These are phyloP conservation scores for Podochytrium sp. DNA, from an alignment of 192 early-diverging fungal species.

Conservation along the genomic window DNA sequence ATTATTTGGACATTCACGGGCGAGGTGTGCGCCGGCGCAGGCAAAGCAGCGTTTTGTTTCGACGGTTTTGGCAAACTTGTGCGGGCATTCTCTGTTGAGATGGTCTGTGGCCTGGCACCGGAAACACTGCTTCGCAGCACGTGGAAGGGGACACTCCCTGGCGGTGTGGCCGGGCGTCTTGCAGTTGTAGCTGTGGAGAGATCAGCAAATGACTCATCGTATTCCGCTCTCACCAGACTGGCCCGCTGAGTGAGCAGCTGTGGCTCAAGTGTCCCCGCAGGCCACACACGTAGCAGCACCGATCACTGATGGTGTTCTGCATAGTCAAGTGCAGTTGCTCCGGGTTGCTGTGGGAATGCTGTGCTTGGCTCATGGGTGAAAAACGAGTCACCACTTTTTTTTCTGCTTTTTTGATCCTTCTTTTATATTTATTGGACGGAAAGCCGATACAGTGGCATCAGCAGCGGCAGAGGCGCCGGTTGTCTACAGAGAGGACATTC, in stretches of 20 bases:
- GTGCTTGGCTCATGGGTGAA: not conserved
- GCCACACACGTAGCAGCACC: constrained; percentile 3
- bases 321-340: not conserved
- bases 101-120: not conserved
- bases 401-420: not conserved
- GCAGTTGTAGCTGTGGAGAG: constrained; percentile 1
- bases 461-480: constrained; percentile 36
- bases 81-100: not conserved
- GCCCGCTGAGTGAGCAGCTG: not conserved
- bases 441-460: not conserved
- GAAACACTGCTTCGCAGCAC: not conserved
- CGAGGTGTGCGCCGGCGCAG: not conserved
- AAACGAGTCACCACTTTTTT: not conserved
- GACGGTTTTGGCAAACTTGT: not conserved
- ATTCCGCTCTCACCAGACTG: not conserved
- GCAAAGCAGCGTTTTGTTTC: not conserved
- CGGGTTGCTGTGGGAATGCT: not conserved
- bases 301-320: not conserved
- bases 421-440: not conserved
- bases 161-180: not conserved
- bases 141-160: not conserved
- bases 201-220: not conserved
- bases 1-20: not conserved
- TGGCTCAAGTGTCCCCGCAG: not conserved
- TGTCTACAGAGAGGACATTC: constrained; percentile 96